These are phyloP conservation scores for Plicaturopsis crispa DNA, from an alignment of 768 basidiomycete species.

Conservation along the genomic window DNA sequence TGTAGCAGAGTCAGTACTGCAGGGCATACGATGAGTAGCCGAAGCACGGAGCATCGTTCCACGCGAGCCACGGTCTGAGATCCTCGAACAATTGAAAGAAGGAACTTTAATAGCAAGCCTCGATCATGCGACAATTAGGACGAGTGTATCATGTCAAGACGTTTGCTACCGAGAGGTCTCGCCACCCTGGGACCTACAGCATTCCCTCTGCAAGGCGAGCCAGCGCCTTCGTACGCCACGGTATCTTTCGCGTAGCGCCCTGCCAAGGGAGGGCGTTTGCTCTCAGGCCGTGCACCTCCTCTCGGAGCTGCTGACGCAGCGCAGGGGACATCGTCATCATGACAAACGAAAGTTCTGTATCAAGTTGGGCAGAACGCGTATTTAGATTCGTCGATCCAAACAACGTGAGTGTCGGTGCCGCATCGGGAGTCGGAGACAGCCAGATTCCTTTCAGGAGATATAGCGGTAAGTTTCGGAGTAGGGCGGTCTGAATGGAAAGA, in stretches of 20 bases:
- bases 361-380: slow-evolving; percentile 82
- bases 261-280: slow-evolving; percentile 49
- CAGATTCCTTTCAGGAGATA: slow-evolving; percentile 60
- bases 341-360: slow-evolving; percentile 87
- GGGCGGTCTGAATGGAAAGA: slow-evolving; percentile 4
- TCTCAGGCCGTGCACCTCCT: slow-evolving; percentile 47
- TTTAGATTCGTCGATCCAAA: slow-evolving; percentile 96
- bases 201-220: slow-evolving; percentile 62
- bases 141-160: too few species aligned
- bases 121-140: too few species aligned
- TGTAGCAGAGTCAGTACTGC: too few species aligned
- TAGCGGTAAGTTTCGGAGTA: not conserved
- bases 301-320: slow-evolving; percentile 40
- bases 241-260: slow-evolving; percentile 48
- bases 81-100: too few species aligned
- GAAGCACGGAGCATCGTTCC: too few species aligned
- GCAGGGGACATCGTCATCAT: slow-evolving; percentile 25
- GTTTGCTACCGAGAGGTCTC: too few species aligned
- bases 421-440: slow-evolving; percentile 53
- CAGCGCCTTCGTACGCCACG: slow-evolving; percentile 55
- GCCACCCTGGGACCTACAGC: slow-evolving; percentile 38
- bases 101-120: too few species aligned
- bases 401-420: slow-evolving; percentile 63
- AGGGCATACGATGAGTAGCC: too few species aligned
- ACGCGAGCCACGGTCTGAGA: too few species aligned